Conservation (phyloP, 202 grass and related monocot genomes). For the Hordeum pubiflorum region DNA sequence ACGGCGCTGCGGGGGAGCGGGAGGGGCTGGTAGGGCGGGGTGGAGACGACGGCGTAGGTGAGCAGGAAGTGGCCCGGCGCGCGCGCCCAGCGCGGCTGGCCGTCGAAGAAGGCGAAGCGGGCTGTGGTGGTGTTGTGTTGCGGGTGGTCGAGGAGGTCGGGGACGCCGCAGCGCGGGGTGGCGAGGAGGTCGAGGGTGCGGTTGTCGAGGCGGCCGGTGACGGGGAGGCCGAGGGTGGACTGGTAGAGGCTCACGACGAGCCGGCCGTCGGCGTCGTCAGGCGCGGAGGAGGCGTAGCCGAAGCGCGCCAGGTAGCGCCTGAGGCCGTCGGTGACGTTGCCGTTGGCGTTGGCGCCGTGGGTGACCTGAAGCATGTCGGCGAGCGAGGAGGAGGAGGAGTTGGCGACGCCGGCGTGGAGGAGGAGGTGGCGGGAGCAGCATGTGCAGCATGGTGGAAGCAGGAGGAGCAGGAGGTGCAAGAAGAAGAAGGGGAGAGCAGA, state of each 20-base stretch:
- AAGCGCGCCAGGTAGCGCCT: conserved; percentile 46
- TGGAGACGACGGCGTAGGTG: conserved; percentile 39
- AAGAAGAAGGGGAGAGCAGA: neutral
- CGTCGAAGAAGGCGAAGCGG: conserved; percentile 49
- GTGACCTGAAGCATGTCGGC: neutral
- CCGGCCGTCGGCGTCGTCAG: conserved; percentile 1
- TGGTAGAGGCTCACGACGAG: conserved; percentile 41
- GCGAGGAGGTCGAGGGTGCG: conserved; percentile 34
- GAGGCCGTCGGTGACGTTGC: conserved; percentile 12
- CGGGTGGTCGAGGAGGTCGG: neutral
- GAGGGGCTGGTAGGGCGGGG: conserved; percentile 19
- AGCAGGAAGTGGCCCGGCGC: conserved; percentile 14
- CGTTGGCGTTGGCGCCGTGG: neutral
- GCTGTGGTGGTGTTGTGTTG: neutral
- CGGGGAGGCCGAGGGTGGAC: conserved; percentile 32
- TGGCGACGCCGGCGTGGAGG: neutral
- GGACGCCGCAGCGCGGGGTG: conserved; percentile 52
- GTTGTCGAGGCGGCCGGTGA: conserved; percentile 45
- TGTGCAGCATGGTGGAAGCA: neutral
- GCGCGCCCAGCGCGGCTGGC: conserved; percentile 45
- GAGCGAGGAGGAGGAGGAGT: neutral
- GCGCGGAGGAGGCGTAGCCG: conserved; percentile 21
- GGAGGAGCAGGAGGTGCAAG: neutral
- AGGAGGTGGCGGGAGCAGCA: neutral
- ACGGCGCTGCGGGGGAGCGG: neutral